Evolutionary conservation across 768 basidiomycete species (phyloP).

Genomic region (Porpolomopsis calyptriformis): DNA sequence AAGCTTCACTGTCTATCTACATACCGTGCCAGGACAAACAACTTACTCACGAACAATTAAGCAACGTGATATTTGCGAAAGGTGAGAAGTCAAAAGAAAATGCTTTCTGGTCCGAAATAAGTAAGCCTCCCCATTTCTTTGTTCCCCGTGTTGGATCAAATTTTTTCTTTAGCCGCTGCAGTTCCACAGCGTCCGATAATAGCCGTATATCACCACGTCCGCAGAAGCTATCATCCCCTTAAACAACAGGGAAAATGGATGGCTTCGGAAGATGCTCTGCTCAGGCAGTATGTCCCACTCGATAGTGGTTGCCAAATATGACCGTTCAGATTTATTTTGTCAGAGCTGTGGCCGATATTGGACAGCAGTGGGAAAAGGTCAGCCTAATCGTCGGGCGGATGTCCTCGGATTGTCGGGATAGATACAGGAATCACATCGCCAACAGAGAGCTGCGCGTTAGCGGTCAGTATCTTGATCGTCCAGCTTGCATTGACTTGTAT

Average conservation of each 20-base stretch:
- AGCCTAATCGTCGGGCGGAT: constrained; percentile 60
- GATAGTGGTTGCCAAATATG: not conserved
- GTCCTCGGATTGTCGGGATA: constrained; percentile 74
- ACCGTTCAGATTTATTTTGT: not conserved
- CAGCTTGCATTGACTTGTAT: too few relatives aligned
- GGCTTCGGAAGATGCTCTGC: constrained; percentile 48
- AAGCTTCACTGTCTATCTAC: not conserved
- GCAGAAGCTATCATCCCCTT: constrained; percentile 58
- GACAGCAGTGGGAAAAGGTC: constrained; percentile 77
- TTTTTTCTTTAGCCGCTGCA: constrained; percentile 42
- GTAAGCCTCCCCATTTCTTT: constrained; percentile 31
- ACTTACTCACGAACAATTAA: constrained; percentile 45
- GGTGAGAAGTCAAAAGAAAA: constrained; percentile 49
- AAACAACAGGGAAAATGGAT: constrained; percentile 65
- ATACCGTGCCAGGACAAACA: constrained; percentile 36
- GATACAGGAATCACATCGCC: constrained; percentile 75
- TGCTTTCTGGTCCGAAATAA: constrained; percentile 72
- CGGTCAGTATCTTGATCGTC: constrained; percentile 29
- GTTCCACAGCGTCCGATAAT: constrained; percentile 70
- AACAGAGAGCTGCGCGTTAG: constrained; percentile 51
- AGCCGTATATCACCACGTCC: constrained; percentile 76
- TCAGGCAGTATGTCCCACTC: constrained; percentile 48
- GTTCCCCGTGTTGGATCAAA: constrained; percentile 3
- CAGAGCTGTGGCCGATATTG: constrained; percentile 60
- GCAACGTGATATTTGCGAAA: constrained; percentile 59